Evolutionary conservation across 2,329 filamentous ascomycete genomes (phyloP).

Genomic region (Magnaporthiopsis poae): DNA sequence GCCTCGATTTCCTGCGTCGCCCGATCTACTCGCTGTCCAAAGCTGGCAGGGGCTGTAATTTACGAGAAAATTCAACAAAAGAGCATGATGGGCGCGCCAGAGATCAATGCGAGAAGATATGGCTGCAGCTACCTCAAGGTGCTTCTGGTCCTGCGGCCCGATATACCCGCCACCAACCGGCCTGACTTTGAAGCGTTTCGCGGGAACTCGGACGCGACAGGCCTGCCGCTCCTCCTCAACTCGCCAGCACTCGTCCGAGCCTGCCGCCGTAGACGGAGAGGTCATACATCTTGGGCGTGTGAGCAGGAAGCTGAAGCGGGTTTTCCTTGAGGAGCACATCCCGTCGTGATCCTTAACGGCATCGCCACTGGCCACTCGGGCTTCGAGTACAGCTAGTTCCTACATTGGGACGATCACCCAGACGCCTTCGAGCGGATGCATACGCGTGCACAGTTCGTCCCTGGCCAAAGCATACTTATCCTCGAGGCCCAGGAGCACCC

Average conservation of each 20-base stretch:
- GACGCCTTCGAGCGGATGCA: constrained; percentile 29
- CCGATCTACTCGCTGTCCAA: too few relatives aligned
- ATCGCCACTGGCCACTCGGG: neutral
- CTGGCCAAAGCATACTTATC: constrained; percentile 37
- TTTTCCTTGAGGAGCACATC: constrained; percentile 12
- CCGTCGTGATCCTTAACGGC: neutral
- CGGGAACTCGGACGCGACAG: neutral
- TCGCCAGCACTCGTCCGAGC: constrained; percentile 35
- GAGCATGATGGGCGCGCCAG: too few relatives aligned
- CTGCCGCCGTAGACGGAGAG: constrained; percentile 35
- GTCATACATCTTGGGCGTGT: constrained; percentile 22
- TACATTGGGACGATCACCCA: constrained; percentile 23
- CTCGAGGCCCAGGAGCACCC: constrained; percentile 42
- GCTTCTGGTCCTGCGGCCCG: constrained; percentile 38
- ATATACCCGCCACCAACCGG: constrained; percentile 38
- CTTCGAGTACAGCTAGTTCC: constrained; percentile 11
- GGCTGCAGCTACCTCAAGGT: constrained; percentile 24
- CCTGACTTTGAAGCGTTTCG: constrained; percentile 34
- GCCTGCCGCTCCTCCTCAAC: constrained; percentile 41
- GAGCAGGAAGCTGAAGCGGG: constrained; percentile 16
- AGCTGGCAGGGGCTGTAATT: too few relatives aligned
- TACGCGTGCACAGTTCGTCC: constrained; percentile 26
- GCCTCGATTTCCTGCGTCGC: too few relatives aligned
- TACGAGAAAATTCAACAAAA: too few relatives aligned
- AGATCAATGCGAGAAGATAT: too few relatives aligned